Evolutionary conservation across 495 filamentous ascomycete genomes (phyloP).

Genomic region (Letharia columbiana): DNA sequence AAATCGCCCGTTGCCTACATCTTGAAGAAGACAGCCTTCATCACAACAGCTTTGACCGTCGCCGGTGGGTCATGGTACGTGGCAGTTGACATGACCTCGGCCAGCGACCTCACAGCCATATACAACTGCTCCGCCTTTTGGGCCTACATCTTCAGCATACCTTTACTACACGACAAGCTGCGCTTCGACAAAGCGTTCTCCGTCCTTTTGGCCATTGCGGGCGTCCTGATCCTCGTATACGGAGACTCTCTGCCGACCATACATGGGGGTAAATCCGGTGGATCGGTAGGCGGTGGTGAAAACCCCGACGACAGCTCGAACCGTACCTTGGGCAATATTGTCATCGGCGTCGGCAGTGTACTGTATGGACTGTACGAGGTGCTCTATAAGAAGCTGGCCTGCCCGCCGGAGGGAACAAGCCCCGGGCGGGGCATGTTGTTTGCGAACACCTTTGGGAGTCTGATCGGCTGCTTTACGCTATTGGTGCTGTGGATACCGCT

Average conservation of each 20-base stretch:
- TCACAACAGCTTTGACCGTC: constrained; percentile 80
- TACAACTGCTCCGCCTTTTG: constrained; percentile 99
- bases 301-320: constrained; percentile 44
- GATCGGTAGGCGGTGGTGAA: constrained; percentile 36
- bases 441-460: constrained; percentile 78
- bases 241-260: constrained; percentile 53
- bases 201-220: constrained; percentile 74
- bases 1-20: constrained; percentile 64
- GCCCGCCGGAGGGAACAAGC: constrained; percentile 80
- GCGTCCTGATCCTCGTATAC: constrained; percentile 88
- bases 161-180: constrained; percentile 73
- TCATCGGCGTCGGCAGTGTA: constrained; percentile 89
- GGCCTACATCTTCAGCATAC: constrained; percentile 91
- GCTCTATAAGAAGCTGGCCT: constrained; percentile 84
- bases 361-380: constrained; percentile 97
- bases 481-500: constrained; percentile 86
- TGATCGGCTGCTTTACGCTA: constrained; percentile 80
- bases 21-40: constrained; percentile 62
- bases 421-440: constrained; percentile 81
- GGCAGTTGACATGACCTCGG: constrained; percentile 84
- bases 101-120: constrained; percentile 89
- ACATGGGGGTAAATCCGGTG: constrained; percentile 44
- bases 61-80: constrained; percentile 94
- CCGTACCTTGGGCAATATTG: constrained; percentile 70
- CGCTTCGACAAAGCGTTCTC: constrained; percentile 72